Conservation (phyloP, 768 basidiomycete species). For the Auricularia sp. region DNA sequence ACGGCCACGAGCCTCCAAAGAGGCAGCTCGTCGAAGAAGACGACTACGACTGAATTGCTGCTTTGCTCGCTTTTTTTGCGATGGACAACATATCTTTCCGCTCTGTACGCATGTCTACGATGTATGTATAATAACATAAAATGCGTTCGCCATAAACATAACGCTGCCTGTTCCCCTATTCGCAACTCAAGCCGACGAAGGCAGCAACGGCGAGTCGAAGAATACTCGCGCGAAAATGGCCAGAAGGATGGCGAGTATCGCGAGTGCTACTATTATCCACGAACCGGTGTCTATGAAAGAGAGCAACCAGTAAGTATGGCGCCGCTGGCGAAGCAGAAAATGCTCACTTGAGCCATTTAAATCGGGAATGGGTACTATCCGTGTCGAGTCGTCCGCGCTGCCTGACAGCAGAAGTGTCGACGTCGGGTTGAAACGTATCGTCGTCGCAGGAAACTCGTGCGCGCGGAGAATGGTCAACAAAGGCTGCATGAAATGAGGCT, state of each 20-base stretch:
- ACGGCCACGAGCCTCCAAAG: slow-evolving; percentile 26
- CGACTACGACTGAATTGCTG: slow-evolving; percentile 55
- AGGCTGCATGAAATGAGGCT: slow-evolving; percentile 45
- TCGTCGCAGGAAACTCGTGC: slow-evolving; percentile 90
- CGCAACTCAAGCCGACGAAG: background rate
- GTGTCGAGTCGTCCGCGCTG: slow-evolving; percentile 81
- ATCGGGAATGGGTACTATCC: slow-evolving; percentile 66
- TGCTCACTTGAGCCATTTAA: slow-evolving; percentile 35
- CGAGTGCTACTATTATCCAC: slow-evolving; percentile 10
- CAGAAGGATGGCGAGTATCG: slow-evolving; percentile 19
- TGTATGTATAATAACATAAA: slow-evolving; percentile 1
- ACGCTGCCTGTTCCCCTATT: background rate
- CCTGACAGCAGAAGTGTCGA: slow-evolving; percentile 77
- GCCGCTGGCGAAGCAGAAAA: background rate
- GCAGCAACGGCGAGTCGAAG: slow-evolving; percentile 3
- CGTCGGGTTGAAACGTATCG: slow-evolving; percentile 77
- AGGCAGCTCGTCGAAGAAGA: slow-evolving; percentile 80
- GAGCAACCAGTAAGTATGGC: background rate
- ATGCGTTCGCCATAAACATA: background rate
- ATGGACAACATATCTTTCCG: background rate
- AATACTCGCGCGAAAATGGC: slow-evolving; percentile 13
- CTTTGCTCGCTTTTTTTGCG: background rate
- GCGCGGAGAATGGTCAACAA: slow-evolving; percentile 81
- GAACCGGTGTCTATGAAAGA: slow-evolving; percentile 9
- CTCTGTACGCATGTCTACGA: background rate